Base-by-base conservation (phyloP, 129 eudicot genomes). In the Artemisia tridentata region DNA sequence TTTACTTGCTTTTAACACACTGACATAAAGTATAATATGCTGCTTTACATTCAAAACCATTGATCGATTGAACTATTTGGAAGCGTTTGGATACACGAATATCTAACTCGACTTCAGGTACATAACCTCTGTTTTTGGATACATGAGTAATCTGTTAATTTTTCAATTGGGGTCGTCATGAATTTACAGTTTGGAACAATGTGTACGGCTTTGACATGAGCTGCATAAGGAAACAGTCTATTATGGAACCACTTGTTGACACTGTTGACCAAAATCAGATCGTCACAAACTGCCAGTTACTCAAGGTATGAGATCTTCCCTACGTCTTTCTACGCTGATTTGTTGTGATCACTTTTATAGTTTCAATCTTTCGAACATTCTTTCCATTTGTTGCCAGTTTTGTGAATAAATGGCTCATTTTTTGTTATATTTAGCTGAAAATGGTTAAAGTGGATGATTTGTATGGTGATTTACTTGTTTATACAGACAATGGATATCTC, bases 161-260 rank as follows among this genome's bases (percentile, higher is more conserved):
- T 34, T 68, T 10, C 18, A 3, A 29, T 65, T 59, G 58, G 48
- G 54, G 25, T 31, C 43, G n/a, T 53, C 29, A 5, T 69, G 68
- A 67, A 76, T 64, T 1, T 75, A 61, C 88, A 92, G 98, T 92
- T 80, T 92, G 98, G 96, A 87, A 92, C 77, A 82, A 80, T 83
- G 98, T 92, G 21, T 92, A 89, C 19, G 98, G 98, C 21, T 92
- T 92, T 72, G 92, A 92, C 82, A 92, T 92, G 98, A 92, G 96
- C 84, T 89, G 96, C 85, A 89, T 92, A 46, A 83, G 95, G 73
- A 89, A 92, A 82, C 92, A 89, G 63, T 75, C 96, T 67, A 85
- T 92, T 72, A 72, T 83, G 81, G 98, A 92, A 63, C 98, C 98
- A 50, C 96, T 92, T 75, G 98, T 92, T 51, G 98, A 92, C 80